Base-by-base conservation (phyloP, 1,284 basidiomycete species). In the Naganishia liquefaciens region DNA sequence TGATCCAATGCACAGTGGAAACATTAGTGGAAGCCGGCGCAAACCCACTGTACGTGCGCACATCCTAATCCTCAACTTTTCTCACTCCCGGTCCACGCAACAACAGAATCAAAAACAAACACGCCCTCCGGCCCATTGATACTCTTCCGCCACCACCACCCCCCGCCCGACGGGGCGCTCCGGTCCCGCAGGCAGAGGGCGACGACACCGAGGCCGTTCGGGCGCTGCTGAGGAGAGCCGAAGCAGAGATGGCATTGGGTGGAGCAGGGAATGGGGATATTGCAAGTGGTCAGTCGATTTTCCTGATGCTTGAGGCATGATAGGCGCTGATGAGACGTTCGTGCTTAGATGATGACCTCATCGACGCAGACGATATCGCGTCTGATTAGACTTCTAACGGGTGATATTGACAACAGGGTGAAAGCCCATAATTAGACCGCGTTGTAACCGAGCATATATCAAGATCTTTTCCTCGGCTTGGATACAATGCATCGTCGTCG, bases 81-180 rank as follows among this genome's bases (percentile, higher is more conserved):
- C 25, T 21, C 17, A 44, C 42, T 25, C 51, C 37, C 27, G 3
- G 19, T 25, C 21, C n/a, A 21, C 39, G 19, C 49, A 27, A 37
- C 28, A 50, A 6, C 71, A 90, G 88, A 67, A 85, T 91, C 73
- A 87, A 85, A 74, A 86, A 91, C 77, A 88, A 87, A 79, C 81
- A 87, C 68, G 85, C 85, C 17, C 81, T 86, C 50, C 84, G 84
- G 0, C 82, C 83, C 0, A 67, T 84, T 10, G 86, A 90, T 70
- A 77, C 87, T 17, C 77, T 90, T 17, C 82, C 84, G 5, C 76
- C 79, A 6, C 63, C 67, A 19, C 51, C 65, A 21, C 65, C 65
- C 11, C 65, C 65, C 60, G 28, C 54, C 23, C 62, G 65, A 28
- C 43, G 54, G 49, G 40, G 47, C 37, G 30, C 21, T 10, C 15